Evolutionary conservation across 768 basidiomycete species (phyloP).

Genomic region (Rhodosporidiobolus sp.): DNA sequence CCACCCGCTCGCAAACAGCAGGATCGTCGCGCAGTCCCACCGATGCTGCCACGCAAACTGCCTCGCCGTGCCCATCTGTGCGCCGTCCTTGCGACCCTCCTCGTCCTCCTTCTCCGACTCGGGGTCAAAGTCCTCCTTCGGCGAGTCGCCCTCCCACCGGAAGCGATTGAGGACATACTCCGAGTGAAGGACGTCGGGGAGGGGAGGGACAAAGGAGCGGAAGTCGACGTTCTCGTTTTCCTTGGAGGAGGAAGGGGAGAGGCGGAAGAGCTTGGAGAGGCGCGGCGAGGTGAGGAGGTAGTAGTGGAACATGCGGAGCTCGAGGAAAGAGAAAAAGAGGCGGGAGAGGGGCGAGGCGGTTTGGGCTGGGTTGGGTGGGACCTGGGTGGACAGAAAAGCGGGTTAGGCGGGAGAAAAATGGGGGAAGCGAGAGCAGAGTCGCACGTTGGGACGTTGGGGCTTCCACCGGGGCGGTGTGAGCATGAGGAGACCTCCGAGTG

Average conservation of each 20-base stretch:
- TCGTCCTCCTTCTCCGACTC: neutral
- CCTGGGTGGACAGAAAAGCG: neutral
- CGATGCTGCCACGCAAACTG: conserved; percentile 19
- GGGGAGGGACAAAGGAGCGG: conserved; percentile 10
- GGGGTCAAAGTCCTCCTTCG: neutral
- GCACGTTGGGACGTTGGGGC: neutral
- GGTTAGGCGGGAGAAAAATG: neutral
- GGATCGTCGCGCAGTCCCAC: conserved; percentile 2
- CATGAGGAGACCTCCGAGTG: neutral
- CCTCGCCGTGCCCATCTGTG: neutral
- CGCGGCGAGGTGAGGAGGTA: neutral
- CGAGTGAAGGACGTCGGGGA: conserved; percentile 20
- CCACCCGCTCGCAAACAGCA: conserved; percentile 26
- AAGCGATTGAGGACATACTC: conserved; percentile 8
- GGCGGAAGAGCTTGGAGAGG: neutral
- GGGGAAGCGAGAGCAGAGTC: neutral
- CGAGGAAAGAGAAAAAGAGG: conserved; percentile 32
- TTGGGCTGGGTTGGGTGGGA: conserved; percentile 27
- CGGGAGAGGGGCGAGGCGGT: conserved; percentile 31
- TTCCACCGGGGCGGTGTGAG: conserved; percentile 3
- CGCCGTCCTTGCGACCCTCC: neutral
- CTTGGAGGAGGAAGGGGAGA: neutral
- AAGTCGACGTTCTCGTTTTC: conserved; percentile 2
- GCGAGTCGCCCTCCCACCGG: conserved; percentile 20
- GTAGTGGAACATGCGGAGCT: conserved; percentile 22